A percentile compares a stretch with the other conserved stretches of the same genome.
Conservation (phyloP, 192 early-diverging fungal species). For the Spizellomyces punctatus region DNA sequence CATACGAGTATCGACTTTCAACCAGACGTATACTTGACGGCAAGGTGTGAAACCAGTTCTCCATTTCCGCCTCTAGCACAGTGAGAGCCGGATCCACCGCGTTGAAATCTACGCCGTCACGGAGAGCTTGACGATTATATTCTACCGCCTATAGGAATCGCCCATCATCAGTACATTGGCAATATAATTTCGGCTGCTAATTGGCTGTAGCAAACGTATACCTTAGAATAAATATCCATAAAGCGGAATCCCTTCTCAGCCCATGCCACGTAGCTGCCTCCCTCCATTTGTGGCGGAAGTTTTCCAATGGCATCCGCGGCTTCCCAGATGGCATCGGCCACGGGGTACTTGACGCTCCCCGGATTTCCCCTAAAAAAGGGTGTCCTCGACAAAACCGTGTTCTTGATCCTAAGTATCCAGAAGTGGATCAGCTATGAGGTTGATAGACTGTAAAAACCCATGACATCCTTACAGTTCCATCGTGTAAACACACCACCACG, state of each 20-base stretch:
- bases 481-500: slow-evolving; percentile 22
- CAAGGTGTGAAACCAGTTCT: slow-evolving; percentile 15
- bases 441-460: too few species aligned
- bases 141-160: slow-evolving; percentile 7
- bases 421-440: too few species aligned
- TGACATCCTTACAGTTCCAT: slow-evolving; percentile 15
- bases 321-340: slow-evolving; percentile 26
- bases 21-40: slow-evolving; percentile 13
- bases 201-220: background rate
- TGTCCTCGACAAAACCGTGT: background rate
- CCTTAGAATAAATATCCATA: slow-evolving; percentile 7
- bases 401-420: slow-evolving; percentile 5
- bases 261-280: background rate
- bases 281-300: slow-evolving; percentile 13
- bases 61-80: slow-evolving; percentile 7
- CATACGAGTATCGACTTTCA: background rate
- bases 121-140: slow-evolving; percentile 17
- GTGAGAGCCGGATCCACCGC: background rate
- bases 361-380: background rate
- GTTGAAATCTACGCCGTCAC: background rate
- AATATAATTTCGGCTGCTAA: background rate
- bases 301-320: slow-evolving; percentile 13
- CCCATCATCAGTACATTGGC: background rate
- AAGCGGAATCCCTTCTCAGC: background rate
- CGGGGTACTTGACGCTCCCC: slow-evolving; percentile 6